A percentile compares a stretch with the other conserved stretches of the same genome.
Conservation (phyloP, 192 early-diverging fungal genomes). For the Helicostylum pulchrum region DNA sequence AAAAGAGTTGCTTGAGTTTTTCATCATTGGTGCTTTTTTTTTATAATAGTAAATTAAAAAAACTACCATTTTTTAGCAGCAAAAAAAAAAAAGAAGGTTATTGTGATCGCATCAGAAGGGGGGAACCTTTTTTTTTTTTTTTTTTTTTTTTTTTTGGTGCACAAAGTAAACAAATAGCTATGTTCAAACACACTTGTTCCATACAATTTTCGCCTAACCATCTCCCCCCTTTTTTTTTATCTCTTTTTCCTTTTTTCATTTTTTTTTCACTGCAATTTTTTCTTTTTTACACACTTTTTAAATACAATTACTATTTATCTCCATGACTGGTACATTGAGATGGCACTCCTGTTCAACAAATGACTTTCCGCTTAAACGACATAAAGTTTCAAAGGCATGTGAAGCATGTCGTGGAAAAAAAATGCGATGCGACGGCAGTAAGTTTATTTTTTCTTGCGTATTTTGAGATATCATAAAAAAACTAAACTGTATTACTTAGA, state of each 20-base stretch:
- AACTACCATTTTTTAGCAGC: too few species aligned
- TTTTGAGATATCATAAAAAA: too few species aligned
- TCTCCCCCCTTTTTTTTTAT: background rate
- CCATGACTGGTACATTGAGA: slow-evolving; percentile 16
- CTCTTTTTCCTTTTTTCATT: background rate
- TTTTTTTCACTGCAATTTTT: background rate
- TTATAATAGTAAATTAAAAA: too few species aligned
- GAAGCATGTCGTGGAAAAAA: slow-evolving; percentile 20
- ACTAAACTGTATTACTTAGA: background rate
- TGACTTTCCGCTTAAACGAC: slow-evolving; percentile 18
- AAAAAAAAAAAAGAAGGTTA: slow-evolving; percentile 6
- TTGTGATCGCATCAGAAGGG: slow-evolving; percentile 21
- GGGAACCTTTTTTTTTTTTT: too few species aligned
- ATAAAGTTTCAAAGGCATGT: slow-evolving; percentile 22
- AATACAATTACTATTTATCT: background rate
- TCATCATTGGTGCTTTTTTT: too few species aligned
- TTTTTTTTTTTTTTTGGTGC: background rate
- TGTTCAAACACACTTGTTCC: slow-evolving; percentile 13
- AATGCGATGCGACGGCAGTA: slow-evolving; percentile 24
- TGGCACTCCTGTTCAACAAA: slow-evolving; percentile 24
- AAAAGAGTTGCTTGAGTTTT: too few species aligned
- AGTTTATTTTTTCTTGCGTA: too few species aligned
- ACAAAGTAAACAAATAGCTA: slow-evolving; percentile 11
- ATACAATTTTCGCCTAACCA: background rate
- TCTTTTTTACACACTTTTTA: background rate